A percentile compares a stretch with the other conserved stretches of the same genome.
phyloP scores from a whole-genome alignment of 257 asterid species.

The Solanum arcanum region DNA sequence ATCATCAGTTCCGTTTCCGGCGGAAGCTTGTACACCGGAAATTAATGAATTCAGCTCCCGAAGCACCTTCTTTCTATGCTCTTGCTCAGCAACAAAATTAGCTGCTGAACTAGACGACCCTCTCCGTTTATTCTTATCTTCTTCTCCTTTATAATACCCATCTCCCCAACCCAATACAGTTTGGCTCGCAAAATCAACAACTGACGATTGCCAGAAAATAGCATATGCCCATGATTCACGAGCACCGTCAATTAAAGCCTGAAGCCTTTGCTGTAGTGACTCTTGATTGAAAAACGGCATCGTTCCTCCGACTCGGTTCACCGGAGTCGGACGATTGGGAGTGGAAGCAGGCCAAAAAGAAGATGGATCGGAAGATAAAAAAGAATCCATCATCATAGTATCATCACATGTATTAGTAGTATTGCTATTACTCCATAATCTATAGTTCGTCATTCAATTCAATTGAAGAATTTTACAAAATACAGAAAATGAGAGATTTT shows the following conservation, averaged over 20 bases:
- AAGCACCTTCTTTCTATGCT: conserved; percentile 58
- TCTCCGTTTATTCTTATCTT: conserved; percentile 28
- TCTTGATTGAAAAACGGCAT: conserved; percentile 44
- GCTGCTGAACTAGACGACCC: conserved; percentile 23
- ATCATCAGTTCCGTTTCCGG: conserved; percentile 14
- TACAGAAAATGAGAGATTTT: neutral
- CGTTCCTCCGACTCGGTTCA: neutral
- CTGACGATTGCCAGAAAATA: conserved; percentile 87
- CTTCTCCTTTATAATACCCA: conserved; percentile 77
- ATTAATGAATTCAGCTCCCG: conserved; percentile 70
- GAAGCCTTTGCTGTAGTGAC: conserved; percentile 68
- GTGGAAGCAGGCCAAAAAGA: conserved; percentile 37
- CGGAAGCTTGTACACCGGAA: conserved; percentile 30
- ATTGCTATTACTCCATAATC: conserved; percentile 17
- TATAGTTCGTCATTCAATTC: conserved; percentile 30
- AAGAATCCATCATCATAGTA: conserved; percentile 45
- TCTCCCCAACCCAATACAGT: conserved; percentile 68
- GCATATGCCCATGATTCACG: conserved; percentile 82
- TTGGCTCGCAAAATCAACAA: conserved; percentile 25
- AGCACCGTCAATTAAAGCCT: conserved; percentile 59
- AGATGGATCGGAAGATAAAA: conserved; percentile 44
- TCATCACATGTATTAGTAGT: conserved; percentile 13
- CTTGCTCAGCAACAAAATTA: conserved; percentile 35
- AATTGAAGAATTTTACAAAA: neutral
- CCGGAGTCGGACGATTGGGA: neutral